A percentile compares a stretch with the other conserved stretches of the same genome.
Conservation (phyloP, 768 basidiomycete species). For the Podaxis carcinomalis region DNA sequence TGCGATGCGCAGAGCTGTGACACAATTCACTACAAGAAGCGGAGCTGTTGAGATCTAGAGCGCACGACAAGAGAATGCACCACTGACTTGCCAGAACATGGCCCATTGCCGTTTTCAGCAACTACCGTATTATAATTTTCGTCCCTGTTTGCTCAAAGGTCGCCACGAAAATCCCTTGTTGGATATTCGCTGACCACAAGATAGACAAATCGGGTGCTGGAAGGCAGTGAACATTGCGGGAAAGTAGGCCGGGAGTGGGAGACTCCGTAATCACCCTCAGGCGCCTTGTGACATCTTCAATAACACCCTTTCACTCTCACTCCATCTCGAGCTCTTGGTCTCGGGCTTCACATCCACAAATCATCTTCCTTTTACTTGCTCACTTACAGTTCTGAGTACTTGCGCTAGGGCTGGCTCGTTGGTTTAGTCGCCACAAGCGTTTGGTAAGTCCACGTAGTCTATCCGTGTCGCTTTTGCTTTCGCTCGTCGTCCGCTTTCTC, state of each 20-base stretch:
- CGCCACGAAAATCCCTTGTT: not conserved
- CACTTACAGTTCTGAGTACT: constrained; percentile 1
- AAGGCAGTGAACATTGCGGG: constrained; percentile 1
- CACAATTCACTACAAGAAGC: not conserved
- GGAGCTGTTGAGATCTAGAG: not conserved
- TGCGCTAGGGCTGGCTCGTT: not conserved
- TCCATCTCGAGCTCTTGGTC: constrained; percentile 1
- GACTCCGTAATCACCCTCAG: constrained; percentile 15
- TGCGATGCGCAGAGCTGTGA: not conserved
- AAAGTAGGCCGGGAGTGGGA: constrained; percentile 9
- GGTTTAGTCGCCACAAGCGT: constrained; percentile 1
- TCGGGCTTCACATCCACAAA: not conserved
- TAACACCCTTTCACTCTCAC: constrained; percentile 5
- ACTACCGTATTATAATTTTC: not conserved
- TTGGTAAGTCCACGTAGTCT: constrained; percentile 18
- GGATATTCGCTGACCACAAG: not conserved
- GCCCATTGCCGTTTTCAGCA: not conserved
- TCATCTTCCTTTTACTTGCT: not conserved
- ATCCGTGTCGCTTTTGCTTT: not conserved
- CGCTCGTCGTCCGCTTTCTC: not conserved
- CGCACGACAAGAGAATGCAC: not conserved
- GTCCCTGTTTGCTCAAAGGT: not conserved
- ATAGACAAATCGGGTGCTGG: not conserved
- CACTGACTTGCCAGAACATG: not conserved
- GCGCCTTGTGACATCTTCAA: constrained; percentile 4